These are phyloP conservation scores for Nakaseomyces delphensis DNA, from an alignment of 1,139 yeast genomes.

Conservation along the genomic window DNA sequence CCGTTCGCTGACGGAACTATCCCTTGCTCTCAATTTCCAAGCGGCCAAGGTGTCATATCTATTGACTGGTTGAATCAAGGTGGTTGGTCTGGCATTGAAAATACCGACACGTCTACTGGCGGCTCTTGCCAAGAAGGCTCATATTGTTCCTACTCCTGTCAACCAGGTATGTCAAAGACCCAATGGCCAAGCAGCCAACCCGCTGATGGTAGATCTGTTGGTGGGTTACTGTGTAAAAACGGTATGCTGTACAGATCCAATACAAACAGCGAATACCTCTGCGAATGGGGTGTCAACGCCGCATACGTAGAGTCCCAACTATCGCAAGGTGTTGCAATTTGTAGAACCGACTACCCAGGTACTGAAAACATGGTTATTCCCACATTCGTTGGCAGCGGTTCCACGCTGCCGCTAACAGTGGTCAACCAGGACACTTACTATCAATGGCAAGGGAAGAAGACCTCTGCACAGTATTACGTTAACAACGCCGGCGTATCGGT, in stretches of 20 bases:
- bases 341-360: constrained; percentile 87
- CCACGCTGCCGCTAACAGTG: constrained; percentile 50
- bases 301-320: constrained; percentile 55
- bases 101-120: constrained; percentile 53
- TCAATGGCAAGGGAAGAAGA: constrained; percentile 54
- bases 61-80: constrained; percentile 53
- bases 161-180: constrained; percentile 84
- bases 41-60: constrained; percentile 67
- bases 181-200: constrained; percentile 79
- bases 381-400: constrained; percentile 57
- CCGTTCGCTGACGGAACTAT: constrained; percentile 56
- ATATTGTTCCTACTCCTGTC: constrained; percentile 81
- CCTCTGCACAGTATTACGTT: constrained; percentile 74
- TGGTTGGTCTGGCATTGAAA: constrained; percentile 68
- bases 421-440: constrained; percentile 57
- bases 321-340: constrained; percentile 54
- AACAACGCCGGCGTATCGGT: constrained; percentile 71
- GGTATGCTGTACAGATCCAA: constrained; percentile 66
- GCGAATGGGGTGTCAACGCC: constrained; percentile 66
- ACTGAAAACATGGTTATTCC: constrained; percentile 83
- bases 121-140: constrained; percentile 62
- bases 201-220: constrained; percentile 64
- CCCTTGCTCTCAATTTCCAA: constrained; percentile 52
- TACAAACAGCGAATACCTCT: constrained; percentile 49
- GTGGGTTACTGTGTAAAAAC: constrained; percentile 63